Evolutionary conservation across 441 rosid species (phyloP).

Genomic region (Populus hybrid): DNA sequence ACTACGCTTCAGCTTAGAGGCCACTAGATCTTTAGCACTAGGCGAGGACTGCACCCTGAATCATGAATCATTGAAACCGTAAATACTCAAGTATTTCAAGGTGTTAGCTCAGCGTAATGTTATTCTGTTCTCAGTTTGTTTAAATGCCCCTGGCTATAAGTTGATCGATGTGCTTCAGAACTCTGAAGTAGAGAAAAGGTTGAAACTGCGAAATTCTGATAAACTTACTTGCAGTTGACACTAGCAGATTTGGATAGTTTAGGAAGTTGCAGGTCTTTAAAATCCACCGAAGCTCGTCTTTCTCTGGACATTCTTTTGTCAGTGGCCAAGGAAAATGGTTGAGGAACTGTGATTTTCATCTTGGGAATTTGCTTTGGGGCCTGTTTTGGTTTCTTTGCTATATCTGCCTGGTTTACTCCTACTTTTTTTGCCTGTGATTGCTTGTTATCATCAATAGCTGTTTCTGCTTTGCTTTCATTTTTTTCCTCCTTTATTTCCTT

Average conservation of each 20-base stretch:
- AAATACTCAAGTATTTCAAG: too few relatives aligned
- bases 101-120: too few relatives aligned
- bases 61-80: too few relatives aligned
- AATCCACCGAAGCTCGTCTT: constrained; percentile 21
- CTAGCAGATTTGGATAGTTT: constrained; percentile 31
- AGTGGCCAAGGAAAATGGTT: constrained; percentile 33
- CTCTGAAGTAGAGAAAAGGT: too few relatives aligned
- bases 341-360: constrained; percentile 31
- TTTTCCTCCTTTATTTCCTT: background rate
- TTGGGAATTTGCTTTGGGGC: constrained; percentile 18
- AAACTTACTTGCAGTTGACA: constrained; percentile 29
- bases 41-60: background rate
- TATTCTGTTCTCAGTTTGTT: too few relatives aligned
- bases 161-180: too few relatives aligned
- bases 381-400: constrained; percentile 25
- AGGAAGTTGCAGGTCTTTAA: constrained; percentile 9
- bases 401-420: constrained; percentile 8
- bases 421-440: background rate
- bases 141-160: too few relatives aligned
- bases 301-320: constrained; percentile 18
- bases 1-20: background rate
- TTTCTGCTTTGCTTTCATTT: background rate
- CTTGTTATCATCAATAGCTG: background rate
- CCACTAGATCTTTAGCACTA: background rate
- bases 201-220: background rate